These are phyloP conservation scores for Epichloe coenophiala DNA, from an alignment of 2,329 filamentous ascomycete genomes.

Conservation along the genomic window DNA sequence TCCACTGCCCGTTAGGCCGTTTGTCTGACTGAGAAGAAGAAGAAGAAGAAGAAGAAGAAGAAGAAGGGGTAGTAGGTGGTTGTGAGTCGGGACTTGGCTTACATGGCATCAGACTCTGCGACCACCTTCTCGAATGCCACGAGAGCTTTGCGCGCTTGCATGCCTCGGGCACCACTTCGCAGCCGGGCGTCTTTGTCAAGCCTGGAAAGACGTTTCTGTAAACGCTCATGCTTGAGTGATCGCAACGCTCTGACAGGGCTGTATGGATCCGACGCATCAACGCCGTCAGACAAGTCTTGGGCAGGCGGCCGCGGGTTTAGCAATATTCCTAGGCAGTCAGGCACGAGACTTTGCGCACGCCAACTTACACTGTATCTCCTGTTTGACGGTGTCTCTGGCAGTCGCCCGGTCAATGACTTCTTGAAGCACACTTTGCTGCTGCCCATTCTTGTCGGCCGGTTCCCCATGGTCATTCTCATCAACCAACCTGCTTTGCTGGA, in stretches of 20 bases:
- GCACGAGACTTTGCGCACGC: too few relatives aligned
- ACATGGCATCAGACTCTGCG: conserved; percentile 41
- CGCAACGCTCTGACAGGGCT: conserved; percentile 48
- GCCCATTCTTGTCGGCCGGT: background rate
- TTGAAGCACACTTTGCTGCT: conserved; percentile 40
- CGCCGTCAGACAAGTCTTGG: conserved; percentile 40
- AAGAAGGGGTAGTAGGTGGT: background rate
- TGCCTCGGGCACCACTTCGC: conserved; percentile 60
- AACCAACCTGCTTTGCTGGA: conserved; percentile 48
- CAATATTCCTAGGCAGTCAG: background rate
- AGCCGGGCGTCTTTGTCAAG: conserved; percentile 61
- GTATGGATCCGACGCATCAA: conserved; percentile 43
- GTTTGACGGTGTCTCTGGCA: conserved; percentile 40
- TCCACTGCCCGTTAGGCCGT: background rate
- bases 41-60: background rate
- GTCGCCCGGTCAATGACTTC: conserved; percentile 52
- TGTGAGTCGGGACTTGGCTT: conserved; percentile 11
- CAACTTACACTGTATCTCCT: conserved; percentile 43
- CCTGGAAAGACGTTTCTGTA: conserved; percentile 50
- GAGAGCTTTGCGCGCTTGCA: conserved; percentile 63
- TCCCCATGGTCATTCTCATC: conserved; percentile 18
- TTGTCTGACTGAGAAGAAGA: background rate
- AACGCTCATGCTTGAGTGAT: conserved; percentile 45
- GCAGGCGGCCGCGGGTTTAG: conserved; percentile 8
- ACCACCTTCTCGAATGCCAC: conserved; percentile 55